Conservation (phyloP, 2,329 filamentous ascomycete genomes). For the Talaromyces marneffei region DNA sequence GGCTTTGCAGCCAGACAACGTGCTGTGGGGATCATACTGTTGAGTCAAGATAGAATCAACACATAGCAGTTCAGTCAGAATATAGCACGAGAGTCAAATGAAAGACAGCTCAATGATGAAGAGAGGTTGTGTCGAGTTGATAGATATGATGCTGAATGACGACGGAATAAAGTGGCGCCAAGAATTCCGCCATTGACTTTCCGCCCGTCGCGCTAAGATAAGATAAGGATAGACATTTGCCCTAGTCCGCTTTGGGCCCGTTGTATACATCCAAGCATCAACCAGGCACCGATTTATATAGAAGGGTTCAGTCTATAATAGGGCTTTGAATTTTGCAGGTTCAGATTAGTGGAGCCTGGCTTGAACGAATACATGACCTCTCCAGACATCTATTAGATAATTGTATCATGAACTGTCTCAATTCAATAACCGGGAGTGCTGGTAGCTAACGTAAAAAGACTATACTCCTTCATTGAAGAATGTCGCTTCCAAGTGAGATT, state of each 20-base stretch:
- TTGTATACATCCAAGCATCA: neutral
- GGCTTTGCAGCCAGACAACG: constrained; percentile 34
- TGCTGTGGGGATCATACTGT: constrained; percentile 35
- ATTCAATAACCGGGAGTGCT: no score
- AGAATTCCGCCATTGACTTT: neutral
- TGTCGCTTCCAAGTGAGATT: no score
- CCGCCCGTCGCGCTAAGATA: neutral
- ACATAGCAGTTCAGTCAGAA: neutral
- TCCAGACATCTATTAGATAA: no score
- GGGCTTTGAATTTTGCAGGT: no score
- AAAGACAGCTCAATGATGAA: neutral
- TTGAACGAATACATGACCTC: no score
- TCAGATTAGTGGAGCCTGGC: no score
- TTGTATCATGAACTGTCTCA: no score
- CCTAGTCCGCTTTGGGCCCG: neutral
- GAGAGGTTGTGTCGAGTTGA: neutral
- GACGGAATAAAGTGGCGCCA: constrained; percentile 3
- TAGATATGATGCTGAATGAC: neutral
- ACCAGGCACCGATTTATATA: no score
- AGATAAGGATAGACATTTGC: neutral
- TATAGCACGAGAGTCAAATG: neutral
- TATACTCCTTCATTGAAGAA: no score
- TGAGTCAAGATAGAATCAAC: neutral
- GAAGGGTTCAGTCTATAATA: no score
- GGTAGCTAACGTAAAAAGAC: no score